Base-by-base conservation (phyloP, 768 basidiomycete genomes). In the Russula dissimulans region DNA sequence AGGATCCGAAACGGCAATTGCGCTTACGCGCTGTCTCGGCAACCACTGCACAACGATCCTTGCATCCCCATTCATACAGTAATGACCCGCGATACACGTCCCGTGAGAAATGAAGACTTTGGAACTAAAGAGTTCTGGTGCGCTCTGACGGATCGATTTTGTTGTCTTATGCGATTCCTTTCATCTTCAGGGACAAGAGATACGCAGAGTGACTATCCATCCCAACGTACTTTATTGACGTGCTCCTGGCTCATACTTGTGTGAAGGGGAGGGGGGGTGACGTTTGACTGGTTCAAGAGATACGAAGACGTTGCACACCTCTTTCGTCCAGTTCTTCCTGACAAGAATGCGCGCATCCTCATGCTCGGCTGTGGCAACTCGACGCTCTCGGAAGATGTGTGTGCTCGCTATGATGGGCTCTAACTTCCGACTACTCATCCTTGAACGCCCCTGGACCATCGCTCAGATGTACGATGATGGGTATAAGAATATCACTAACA, bases 351-450 rank as follows among this genome's bases (percentile, higher is more conserved):
- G 2, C 75, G 78, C 29, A 87, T 92, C 63, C 71, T 92, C 47
- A 86, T 93, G 79, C 81, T 93, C 17, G 89, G 88, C 56, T 92
- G 90, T 68, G 90, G 91, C 10, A 92, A 91, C 71, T 89, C 90
- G 3, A 87, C 73, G 57, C 73, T 92, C 43, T 89, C 89, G 10
- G 84, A 90, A 72, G 84, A 91, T 60, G 89, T 89, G 63, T 17
- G 41, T 38, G 10, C 3, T 39, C 22, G 43, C 14, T 39, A 26
- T 42, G 12, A 39, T 10, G 18, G 22, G 22, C 22, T 26, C 22
- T 26, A 5, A 34, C 6, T 11, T 18, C 18, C 31, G 29, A 31
- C 38, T 5, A 26, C 18, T 39, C 17, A 26, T 15, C n/a, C 8
- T 14, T 7, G 12, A 46, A 14, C 34, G 6, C 36, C 1, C 36